Evolutionary conservation across 441 rosid species (phyloP).

Genomic region (Gossypium lobatum): DNA sequence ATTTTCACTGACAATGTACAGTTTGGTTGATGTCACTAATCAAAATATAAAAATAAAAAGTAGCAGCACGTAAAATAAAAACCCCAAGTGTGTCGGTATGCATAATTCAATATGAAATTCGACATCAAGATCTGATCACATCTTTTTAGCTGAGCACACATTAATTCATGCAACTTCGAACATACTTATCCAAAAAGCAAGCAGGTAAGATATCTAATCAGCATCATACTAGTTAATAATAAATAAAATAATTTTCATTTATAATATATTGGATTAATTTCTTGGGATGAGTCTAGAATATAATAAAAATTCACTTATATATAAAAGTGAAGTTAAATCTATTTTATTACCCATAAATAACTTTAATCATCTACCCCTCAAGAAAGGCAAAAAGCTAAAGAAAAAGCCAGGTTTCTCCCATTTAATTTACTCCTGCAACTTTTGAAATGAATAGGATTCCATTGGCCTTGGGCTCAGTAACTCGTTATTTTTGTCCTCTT

Average conservation of each 20-base stretch:
- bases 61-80: no score
- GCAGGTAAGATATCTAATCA: not conserved
- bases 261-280: not conserved
- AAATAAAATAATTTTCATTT: not conserved
- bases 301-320: no score
- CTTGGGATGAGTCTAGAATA: not conserved
- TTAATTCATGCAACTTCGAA: not conserved
- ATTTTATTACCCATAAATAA: not conserved
- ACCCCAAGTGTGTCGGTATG: not conserved
- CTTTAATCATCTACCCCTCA: not conserved
- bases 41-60: no score
- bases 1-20: no score
- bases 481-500: conserved; percentile 11
- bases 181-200: not conserved
- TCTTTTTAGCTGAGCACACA: not conserved
- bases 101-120: not conserved
- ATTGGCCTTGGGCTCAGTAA: not conserved
- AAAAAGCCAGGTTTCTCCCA: not conserved
- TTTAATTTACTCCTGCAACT: conserved; percentile 1
- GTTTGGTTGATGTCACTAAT: no score
- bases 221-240: not conserved
- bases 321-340: no score
- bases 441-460: conserved; percentile 7
- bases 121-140: not conserved
- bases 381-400: not conserved